Evolutionary conservation across 1,139 yeast genomes (phyloP), one percentile per base, ranked within the genome.

Genomic region (Hemisphaericaspora xylofermentans): DNA sequence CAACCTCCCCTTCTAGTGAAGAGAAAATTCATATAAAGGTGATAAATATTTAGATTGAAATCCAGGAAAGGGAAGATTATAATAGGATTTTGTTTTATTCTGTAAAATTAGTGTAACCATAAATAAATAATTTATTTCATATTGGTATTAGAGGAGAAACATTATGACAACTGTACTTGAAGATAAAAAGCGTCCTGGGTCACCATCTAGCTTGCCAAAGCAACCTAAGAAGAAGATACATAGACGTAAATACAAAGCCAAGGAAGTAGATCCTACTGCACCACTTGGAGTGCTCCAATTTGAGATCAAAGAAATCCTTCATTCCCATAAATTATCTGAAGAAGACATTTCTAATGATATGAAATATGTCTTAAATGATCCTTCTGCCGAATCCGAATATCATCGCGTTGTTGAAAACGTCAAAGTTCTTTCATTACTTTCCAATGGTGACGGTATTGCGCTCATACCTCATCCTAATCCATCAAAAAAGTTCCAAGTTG

Each of bases 361-460:
- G 68, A 68, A 66, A 17, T 72, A 69, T 13, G 71, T 89, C 14
- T 68, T 88, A 42, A 86, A 86, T 57, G 80, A 86, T 46, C 69
- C 70, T 12, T 71, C 71, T 2, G 65, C 71, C 4, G 73, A 70
- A 39, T 65, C 66, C 3, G 66, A 67, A 44, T 84, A 81, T 50
- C 88, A 86, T 53, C 74, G 94, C 48, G 64, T 63, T 4, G 82
- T 80, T 1, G 61, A 67, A 1, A 66, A 79, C 45, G 89, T 86
- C n/a, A 61, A 74, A 45, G 71, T 93, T 27, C 52, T 74, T 26
- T 69, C 68, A 38, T 64, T 85, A 25, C 71, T 88, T 9, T 84
- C 96, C 1, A 85, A 81, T 48, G 98, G 98, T 42, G 93, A 85
- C 51, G 91, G 93, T 2, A 53, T 86, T 26, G 88, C 83, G 0